Conservation (phyloP, 352 stramenopile genomes). For the Hyaloperonospora brassicae region DNA sequence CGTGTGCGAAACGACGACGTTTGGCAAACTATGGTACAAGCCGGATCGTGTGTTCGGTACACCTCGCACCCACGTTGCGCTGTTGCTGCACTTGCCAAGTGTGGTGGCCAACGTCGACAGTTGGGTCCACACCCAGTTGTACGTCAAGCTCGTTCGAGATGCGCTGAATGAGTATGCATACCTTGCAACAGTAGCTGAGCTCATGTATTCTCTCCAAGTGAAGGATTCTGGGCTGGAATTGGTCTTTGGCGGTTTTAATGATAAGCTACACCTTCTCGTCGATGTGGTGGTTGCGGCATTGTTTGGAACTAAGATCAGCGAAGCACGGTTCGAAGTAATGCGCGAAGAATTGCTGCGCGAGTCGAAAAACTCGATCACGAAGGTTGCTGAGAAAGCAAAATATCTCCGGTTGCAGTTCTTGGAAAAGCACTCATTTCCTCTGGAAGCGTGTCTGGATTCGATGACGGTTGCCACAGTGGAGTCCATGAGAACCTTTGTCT, state of each 20-base stretch:
- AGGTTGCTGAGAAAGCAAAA: constrained; percentile 49
- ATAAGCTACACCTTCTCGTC: constrained; percentile 61
- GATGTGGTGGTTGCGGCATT: constrained; percentile 51
- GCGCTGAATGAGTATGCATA: constrained; percentile 69
- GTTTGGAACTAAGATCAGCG: constrained; percentile 38
- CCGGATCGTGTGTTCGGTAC: constrained; percentile 49
- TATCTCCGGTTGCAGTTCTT: constrained; percentile 59
- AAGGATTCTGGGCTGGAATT: constrained; percentile 61
- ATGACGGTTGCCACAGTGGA: constrained; percentile 35
- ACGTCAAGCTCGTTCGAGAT: constrained; percentile 54
- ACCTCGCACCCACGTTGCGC: constrained; percentile 47
- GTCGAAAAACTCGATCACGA: constrained; percentile 56
- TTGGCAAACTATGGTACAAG: constrained; percentile 61
- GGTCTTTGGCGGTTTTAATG: constrained; percentile 67
- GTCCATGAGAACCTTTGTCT: constrained; percentile 34
- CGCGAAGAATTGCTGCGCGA: constrained; percentile 63
- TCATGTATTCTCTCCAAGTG: constrained; percentile 59
- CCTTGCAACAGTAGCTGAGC: constrained; percentile 60
- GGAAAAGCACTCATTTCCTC: constrained; percentile 39
- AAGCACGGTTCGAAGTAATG: constrained; percentile 53
- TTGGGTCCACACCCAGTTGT: constrained; percentile 46
- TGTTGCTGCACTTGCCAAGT: constrained; percentile 47
- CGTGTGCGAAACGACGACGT: constrained; percentile 27
- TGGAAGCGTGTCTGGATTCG: constrained; percentile 38
- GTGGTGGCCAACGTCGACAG: constrained; percentile 32